phyloP scores from a whole-genome alignment of 1,139 yeast genomes.

The Hyphopichia khmerensis region DNA sequence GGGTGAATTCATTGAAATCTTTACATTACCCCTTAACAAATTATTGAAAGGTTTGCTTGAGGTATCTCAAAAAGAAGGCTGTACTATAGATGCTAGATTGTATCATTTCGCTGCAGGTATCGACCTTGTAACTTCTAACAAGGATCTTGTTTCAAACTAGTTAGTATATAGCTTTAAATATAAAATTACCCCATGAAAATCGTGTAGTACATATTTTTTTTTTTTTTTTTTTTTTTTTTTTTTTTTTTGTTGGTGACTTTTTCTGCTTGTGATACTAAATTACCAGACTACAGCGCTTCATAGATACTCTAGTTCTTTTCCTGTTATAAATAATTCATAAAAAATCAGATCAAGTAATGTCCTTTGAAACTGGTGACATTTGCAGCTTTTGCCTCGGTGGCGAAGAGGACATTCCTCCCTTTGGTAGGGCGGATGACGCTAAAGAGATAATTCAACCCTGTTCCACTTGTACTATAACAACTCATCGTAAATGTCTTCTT shows the following conservation, averaged over 20 bases:
- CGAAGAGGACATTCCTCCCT: slow-evolving; percentile 40
- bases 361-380: slow-evolving; percentile 9
- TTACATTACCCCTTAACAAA: slow-evolving; percentile 59
- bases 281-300: too few species aligned
- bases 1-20: slow-evolving; percentile 83
- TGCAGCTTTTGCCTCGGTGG: slow-evolving; percentile 48
- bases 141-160: slow-evolving; percentile 1
- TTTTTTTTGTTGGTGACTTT: too few species aligned
- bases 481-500: slow-evolving; percentile 41
- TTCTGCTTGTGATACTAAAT: too few species aligned
- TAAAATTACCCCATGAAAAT: too few species aligned
- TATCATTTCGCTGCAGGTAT: slow-evolving; percentile 82
- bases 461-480: slow-evolving; percentile 34
- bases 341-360: background rate
- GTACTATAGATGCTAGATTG: slow-evolving; percentile 79
- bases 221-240: too few species aligned
- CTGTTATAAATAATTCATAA: too few species aligned
- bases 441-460: slow-evolving; percentile 42
- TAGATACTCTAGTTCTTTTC: too few species aligned
- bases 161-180: background rate
- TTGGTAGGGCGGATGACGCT: slow-evolving; percentile 39
- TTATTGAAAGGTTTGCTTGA: slow-evolving; percentile 55
- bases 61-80: slow-evolving; percentile 59
- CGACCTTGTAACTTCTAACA: slow-evolving; percentile 8
- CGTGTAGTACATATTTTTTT: too few species aligned